phyloP scores from a whole-genome alignment of 345 rosid species.

The Eucalyptus urophylla region DNA sequence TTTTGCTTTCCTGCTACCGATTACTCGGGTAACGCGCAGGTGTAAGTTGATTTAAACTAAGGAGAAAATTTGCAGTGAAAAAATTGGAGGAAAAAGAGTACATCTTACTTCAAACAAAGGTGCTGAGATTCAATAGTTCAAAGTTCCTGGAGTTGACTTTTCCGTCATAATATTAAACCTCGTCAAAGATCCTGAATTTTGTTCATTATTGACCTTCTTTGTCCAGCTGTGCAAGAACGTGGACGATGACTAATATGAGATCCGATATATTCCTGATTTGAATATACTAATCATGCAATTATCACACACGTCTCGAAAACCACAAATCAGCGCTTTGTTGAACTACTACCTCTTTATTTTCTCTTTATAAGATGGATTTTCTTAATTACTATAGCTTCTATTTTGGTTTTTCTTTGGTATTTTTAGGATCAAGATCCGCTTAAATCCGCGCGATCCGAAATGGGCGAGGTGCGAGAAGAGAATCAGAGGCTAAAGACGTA shows the following conservation, averaged over 20 bases:
- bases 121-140: neutral
- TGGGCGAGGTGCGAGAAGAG: slow-evolving; percentile 69
- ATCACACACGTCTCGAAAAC: neutral
- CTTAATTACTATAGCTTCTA: neutral
- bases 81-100: neutral
- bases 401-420: neutral
- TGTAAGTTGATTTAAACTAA: neutral
- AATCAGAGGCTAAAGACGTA: slow-evolving; percentile 55
- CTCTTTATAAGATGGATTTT: neutral
- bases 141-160: neutral
- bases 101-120: neutral
- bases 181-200: neutral
- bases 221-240: neutral
- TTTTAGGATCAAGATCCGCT: slow-evolving; percentile 7
- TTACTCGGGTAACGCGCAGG: neutral
- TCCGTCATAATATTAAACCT: neutral
- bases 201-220: neutral
- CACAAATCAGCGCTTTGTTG: neutral
- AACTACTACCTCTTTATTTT: neutral
- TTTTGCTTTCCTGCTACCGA: neutral
- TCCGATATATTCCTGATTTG: neutral
- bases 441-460: slow-evolving; percentile 49
- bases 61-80: neutral
- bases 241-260: neutral
- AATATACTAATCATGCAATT: neutral